phyloP scores from a whole-genome alignment of 1,139 yeast genomes.

The Diutina sp. region DNA sequence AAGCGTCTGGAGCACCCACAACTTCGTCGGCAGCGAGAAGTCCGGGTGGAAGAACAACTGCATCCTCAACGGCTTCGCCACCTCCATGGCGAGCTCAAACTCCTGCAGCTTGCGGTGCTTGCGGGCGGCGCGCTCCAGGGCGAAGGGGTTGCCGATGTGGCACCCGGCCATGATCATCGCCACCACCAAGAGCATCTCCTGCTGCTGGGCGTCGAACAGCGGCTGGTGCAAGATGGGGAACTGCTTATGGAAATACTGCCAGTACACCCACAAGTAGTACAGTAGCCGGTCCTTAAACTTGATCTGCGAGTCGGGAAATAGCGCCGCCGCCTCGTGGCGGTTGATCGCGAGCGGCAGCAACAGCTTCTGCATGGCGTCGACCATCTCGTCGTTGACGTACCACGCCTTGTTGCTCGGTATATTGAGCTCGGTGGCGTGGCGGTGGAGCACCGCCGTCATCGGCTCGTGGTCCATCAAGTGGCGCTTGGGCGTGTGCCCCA shows the following conservation, averaged over 20 bases:
- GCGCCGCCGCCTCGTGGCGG: not conserved
- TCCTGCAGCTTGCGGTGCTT: slow-evolving; percentile 4
- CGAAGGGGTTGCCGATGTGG: slow-evolving; percentile 5
- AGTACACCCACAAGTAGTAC: slow-evolving; percentile 7
- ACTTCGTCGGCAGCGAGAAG: slow-evolving; percentile 33
- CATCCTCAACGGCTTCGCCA: slow-evolving; percentile 7
- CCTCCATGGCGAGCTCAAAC: slow-evolving; percentile 5
- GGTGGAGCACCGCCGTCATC: not conserved
- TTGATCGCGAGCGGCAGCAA: not conserved
- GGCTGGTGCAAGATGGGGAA: slow-evolving; percentile 8
- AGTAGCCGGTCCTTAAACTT: not conserved
- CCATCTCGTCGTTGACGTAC: not conserved
- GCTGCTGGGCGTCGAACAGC: slow-evolving; percentile 6
- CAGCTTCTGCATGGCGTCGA: not conserved
- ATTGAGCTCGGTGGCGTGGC: not conserved
- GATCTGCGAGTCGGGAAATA: not conserved
- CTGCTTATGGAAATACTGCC: slow-evolving; percentile 8
- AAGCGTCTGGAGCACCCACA: slow-evolving; percentile 59
- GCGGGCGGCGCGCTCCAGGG: slow-evolving; percentile 3
- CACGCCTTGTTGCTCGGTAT: not conserved
- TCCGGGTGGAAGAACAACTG: slow-evolving; percentile 7
- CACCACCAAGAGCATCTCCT: slow-evolving; percentile 7
- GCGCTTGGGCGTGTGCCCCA: not conserved
- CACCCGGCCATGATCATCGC: slow-evolving; percentile 9
- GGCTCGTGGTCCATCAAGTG: not conserved